A percentile compares a stretch with the other conserved stretches of the same genome.
Conservation (phyloP, 345 rosid species). For the Cardiospermum halicacabum region DNA sequence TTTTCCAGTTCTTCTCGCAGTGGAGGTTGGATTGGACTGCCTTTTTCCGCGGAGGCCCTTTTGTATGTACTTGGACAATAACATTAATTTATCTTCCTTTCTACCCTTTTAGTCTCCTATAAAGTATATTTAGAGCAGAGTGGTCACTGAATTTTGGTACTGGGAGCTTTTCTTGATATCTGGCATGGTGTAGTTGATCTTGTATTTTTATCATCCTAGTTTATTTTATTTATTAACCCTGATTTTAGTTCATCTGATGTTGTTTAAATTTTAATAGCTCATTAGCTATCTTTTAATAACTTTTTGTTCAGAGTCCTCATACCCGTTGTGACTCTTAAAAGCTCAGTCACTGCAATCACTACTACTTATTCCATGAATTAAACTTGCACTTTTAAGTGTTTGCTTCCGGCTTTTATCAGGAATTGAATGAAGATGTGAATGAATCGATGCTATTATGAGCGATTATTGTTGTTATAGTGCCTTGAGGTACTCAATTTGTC, state of each 20-base stretch:
- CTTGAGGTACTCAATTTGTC: too few species aligned
- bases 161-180: slow-evolving; percentile 16
- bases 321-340: too few species aligned
- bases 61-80: slow-evolving; percentile 35
- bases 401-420: too few species aligned
- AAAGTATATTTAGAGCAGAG: slow-evolving; percentile 27
- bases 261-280: background rate
- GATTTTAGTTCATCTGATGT: slow-evolving; percentile 18
- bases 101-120: slow-evolving; percentile 14
- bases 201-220: slow-evolving; percentile 19
- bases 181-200: slow-evolving; percentile 23
- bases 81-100: slow-evolving; percentile 32
- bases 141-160: slow-evolving; percentile 31
- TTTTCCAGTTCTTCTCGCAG: slow-evolving; percentile 17
- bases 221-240: slow-evolving; percentile 16
- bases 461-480: too few species aligned
- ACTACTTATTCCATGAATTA: too few species aligned
- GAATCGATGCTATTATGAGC: too few species aligned
- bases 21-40: slow-evolving; percentile 29
- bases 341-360: too few species aligned
- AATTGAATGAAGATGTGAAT: too few species aligned
- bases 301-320: background rate
- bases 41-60: slow-evolving; percentile 28
- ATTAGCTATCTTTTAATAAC: background rate
- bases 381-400: too few species aligned